Base-by-base conservation (phyloP, 2,329 filamentous ascomycete genomes). In the Rutstroemia sp. region DNA sequence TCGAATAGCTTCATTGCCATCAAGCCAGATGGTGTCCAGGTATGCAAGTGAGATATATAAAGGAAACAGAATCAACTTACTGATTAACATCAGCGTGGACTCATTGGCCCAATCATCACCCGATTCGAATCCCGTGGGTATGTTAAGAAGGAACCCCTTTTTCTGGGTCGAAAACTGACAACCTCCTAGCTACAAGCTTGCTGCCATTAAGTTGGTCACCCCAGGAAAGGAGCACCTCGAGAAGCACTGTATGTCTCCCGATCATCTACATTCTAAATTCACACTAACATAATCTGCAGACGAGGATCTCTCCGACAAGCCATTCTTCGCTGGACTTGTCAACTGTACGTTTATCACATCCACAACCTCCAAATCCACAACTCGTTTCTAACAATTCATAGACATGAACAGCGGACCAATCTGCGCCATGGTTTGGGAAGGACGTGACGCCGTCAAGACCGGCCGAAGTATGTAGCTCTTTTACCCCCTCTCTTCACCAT, bases 21-120 rank as follows among this genome's bases (percentile, higher is more conserved):
- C 85, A 99, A 99, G 91, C 94, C 92, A 70, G 94, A 97, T 80
- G 94, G 94, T 76, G 94, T 97, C 79, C 94, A 96, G 87, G 91
- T 95, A 86, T 68, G 78, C 59, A 54, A 56, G 46, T 21, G 42
- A 5, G 16, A 30, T 36, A 27, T n/a, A 25, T n/a, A 9, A 12
- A 51, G 9, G 14, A 10, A 47, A 25, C 10, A 58, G 21, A 21
- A 4, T 23, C 42, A 56, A 60, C 51, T 65, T 23, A 68, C 58
- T 57, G 21, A 44, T 10, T 3, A 23, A 46, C 25, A 59, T 59
- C 73, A 96, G 92, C 92, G 94, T 80, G 94, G 94, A 80, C 89
- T 99, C 72, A 79, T 99, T 76, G 94, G 92, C 74, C 88, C 90
- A 79, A 99, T 99, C 85, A 88, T 99, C 83, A 83, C 83, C 74